These are phyloP conservation scores for Berberis thunbergii DNA, from an alignment of 164 flowering plant species.

Conservation along the genomic window DNA sequence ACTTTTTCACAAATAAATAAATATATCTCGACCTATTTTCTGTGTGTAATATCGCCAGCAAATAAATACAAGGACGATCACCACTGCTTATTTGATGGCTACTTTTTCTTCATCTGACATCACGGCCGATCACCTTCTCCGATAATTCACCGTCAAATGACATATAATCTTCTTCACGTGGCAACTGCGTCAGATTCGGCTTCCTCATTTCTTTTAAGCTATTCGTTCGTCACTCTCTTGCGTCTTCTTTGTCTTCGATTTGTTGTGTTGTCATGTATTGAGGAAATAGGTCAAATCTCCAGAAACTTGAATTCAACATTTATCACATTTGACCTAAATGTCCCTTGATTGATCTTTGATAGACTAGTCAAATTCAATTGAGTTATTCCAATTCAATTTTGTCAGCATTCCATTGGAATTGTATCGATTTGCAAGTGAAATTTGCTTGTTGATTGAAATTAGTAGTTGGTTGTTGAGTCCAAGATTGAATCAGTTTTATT, in stretches of 20 bases:
- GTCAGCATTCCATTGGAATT: background rate
- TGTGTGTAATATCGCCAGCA: background rate
- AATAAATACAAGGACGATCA: background rate
- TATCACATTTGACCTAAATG: background rate
- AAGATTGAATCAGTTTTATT: background rate
- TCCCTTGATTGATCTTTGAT: background rate
- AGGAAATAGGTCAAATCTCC: background rate
- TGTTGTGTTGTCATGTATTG: background rate
- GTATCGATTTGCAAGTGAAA: no score
- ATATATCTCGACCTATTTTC: no score
- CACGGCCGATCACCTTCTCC: conserved; percentile 6
- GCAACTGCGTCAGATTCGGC: background rate
- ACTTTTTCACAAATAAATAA: no score
- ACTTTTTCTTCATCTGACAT: background rate
- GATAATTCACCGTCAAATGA: conserved; percentile 3
- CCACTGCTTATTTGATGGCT: background rate
- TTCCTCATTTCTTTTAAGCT: background rate
- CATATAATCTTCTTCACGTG: background rate
- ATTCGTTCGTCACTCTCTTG: background rate
- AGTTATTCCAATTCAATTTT: background rate
- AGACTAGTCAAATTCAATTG: background rate
- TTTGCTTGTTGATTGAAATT: background rate
- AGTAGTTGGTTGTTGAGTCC: background rate
- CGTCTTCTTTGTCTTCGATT: background rate
- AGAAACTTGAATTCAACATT: background rate